Conservation (phyloP, 23 red algal genomes). For the Gracilaria domingensis region DNA sequence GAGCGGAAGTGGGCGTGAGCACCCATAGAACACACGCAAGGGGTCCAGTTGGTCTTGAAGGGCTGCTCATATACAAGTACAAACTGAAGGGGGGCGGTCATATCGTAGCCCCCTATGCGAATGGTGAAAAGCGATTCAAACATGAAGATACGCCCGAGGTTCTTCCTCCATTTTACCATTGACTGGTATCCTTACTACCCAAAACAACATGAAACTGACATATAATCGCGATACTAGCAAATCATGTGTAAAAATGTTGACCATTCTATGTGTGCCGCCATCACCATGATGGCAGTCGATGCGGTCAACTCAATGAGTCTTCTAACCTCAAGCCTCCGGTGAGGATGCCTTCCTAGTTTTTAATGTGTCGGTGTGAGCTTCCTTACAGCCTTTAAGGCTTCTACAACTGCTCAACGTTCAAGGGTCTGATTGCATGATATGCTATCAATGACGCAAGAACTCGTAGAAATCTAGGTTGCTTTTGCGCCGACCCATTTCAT, state of each 20-base stretch:
- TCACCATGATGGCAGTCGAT: neutral
- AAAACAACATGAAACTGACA: neutral
- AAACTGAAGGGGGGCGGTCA: slow-evolving; percentile 91
- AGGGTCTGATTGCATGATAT: too few species aligned
- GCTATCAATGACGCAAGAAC: too few species aligned
- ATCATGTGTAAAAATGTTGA: neutral
- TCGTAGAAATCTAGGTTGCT: too few species aligned
- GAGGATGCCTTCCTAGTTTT: too few species aligned
- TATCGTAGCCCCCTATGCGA: slow-evolving; percentile 75
- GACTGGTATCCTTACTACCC: neutral
- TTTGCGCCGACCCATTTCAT: too few species aligned
- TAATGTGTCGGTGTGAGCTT: too few species aligned
- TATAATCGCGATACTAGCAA: too few species aligned
- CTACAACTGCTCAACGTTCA: too few species aligned
- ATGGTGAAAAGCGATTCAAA: slow-evolving; percentile 77
- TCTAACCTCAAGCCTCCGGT: too few species aligned
- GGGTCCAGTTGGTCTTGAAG: slow-evolving; percentile 95
- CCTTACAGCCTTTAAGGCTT: too few species aligned
- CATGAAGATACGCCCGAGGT: slow-evolving; percentile 75
- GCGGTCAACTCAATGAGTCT: too few species aligned
- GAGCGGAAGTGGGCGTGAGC: slow-evolving; percentile 96
- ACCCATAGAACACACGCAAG: slow-evolving; percentile 95
- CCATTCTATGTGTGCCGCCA: neutral
- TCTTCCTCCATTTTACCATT: neutral
- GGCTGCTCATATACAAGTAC: slow-evolving; percentile 98